A percentile compares a stretch with the other conserved stretches of the same genome.
phyloP scores from a whole-genome alignment of 2,329 filamentous ascomycete genomes.

The Botrytis galanthina region DNA sequence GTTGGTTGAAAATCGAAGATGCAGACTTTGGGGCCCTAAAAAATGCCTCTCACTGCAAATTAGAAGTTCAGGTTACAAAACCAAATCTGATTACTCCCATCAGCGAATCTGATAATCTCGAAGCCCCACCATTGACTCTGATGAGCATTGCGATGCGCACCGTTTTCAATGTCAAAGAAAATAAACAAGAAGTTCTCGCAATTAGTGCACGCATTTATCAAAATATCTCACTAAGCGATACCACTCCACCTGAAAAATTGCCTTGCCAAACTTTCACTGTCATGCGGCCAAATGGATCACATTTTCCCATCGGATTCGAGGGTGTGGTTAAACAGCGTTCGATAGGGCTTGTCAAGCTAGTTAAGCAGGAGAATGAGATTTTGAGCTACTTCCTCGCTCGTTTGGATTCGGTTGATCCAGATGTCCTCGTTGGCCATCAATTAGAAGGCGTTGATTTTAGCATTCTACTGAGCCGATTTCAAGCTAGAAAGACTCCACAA shows the following conservation, averaged over 20 bases:
- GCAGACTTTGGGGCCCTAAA: slow-evolving; percentile 81
- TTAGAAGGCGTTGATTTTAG: slow-evolving; percentile 98
- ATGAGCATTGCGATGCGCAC: slow-evolving; percentile 93
- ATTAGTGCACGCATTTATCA: slow-evolving; percentile 93
- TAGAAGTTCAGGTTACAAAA: slow-evolving; percentile 79
- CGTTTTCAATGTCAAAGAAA: slow-evolving; percentile 83
- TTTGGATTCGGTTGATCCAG: slow-evolving; percentile 83
- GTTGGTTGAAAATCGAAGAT: slow-evolving; percentile 89
- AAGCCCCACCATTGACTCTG: slow-evolving; percentile 84
- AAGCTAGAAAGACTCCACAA: slow-evolving; percentile 85
- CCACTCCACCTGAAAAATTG: slow-evolving; percentile 82
- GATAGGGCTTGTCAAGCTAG: slow-evolving; percentile 73
- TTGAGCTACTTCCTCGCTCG: slow-evolving; percentile 87
- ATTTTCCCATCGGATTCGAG: slow-evolving; percentile 87
- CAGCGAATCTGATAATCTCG: slow-evolving; percentile 74
- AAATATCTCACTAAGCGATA: slow-evolving; percentile 81
- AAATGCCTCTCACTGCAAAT: slow-evolving; percentile 95
- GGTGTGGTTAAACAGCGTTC: slow-evolving; percentile 67
- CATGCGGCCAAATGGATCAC: slow-evolving; percentile 72
- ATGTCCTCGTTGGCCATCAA: slow-evolving; percentile 90
- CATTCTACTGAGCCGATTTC: slow-evolving; percentile 79
- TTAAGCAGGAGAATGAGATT: slow-evolving; percentile 81
- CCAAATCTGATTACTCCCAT: slow-evolving; percentile 73
- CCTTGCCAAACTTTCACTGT: slow-evolving; percentile 89
- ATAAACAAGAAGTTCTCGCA: slow-evolving; percentile 93